Evolutionary conservation across 805 yeast genomes (phyloP).

Genomic region (Metschnikowia chrysomelidarum): DNA sequence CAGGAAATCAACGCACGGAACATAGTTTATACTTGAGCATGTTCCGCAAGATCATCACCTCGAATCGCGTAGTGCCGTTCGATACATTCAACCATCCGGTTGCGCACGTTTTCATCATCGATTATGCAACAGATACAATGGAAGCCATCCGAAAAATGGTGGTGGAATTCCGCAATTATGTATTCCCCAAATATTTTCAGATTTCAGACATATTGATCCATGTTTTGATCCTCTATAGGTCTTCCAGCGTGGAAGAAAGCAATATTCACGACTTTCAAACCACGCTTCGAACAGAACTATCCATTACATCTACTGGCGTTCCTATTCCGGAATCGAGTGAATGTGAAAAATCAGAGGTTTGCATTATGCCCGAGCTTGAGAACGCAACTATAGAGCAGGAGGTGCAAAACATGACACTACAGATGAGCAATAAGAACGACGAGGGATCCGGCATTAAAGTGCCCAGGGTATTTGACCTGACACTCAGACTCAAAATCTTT

Average conservation of each 20-base stretch:
- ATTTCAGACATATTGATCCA: conserved; percentile 56
- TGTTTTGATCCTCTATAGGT: conserved; percentile 32
- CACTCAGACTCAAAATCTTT: conserved; percentile 38
- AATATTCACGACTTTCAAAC: conserved; percentile 36
- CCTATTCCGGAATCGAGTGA: conserved; percentile 34
- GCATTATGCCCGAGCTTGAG: conserved; percentile 22
- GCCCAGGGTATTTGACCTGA: conserved; percentile 39
- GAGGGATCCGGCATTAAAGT: conserved; percentile 19
- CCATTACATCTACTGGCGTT: conserved; percentile 26
- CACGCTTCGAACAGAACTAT: conserved; percentile 25
- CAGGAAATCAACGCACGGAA: conserved; percentile 12
- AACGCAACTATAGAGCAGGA: conserved; percentile 52
- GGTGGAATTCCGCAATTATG: conserved; percentile 47
- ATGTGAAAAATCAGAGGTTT: conserved; percentile 27
- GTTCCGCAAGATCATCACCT: conserved; percentile 56
- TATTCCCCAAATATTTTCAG: conserved; percentile 64
- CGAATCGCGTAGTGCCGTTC: conserved; percentile 64
- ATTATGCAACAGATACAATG: conserved; percentile 48
- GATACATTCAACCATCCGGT: conserved; percentile 89
- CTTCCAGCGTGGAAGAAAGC: conserved; percentile 19
- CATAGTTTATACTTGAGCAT: conserved; percentile 51
- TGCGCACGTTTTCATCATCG: conserved; percentile 65
- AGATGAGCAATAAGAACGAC: conserved; percentile 6
- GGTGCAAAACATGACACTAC: conserved; percentile 36
- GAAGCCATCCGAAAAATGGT: conserved; percentile 59